phyloP scores from a whole-genome alignment of 257 asterid genomes.

The Linderniella brevidens region DNA sequence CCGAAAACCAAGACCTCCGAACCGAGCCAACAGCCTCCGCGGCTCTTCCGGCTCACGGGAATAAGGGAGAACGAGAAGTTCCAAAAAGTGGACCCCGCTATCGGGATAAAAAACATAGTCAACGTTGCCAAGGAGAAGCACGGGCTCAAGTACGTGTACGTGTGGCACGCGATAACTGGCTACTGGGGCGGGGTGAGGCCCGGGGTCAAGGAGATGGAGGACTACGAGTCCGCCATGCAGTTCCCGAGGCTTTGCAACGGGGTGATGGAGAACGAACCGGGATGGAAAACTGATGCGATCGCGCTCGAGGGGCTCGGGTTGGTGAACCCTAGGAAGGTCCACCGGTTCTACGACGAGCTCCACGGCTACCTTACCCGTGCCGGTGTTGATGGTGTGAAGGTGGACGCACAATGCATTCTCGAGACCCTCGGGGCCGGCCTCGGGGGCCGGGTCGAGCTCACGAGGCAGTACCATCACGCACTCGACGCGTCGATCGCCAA shows the following conservation, averaged over 20 bases:
- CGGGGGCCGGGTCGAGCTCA: slow-evolving; percentile 74
- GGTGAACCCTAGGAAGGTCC: slow-evolving; percentile 62
- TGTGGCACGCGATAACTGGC: slow-evolving; percentile 82
- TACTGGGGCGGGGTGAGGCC: slow-evolving; percentile 89
- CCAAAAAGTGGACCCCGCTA: slow-evolving; percentile 37
- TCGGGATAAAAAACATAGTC: slow-evolving; percentile 59
- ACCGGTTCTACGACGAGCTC: slow-evolving; percentile 52
- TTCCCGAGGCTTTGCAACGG: slow-evolving; percentile 48
- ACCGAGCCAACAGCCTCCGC: slow-evolving; percentile 9
- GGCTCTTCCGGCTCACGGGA: slow-evolving; percentile 48
- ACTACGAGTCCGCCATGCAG: slow-evolving; percentile 43
- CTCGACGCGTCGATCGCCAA: slow-evolving; percentile 72
- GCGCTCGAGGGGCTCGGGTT: slow-evolving; percentile 74
- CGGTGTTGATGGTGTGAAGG: slow-evolving; percentile 77
- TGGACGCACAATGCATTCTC: slow-evolving; percentile 73
- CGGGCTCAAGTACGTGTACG: slow-evolving; percentile 53
- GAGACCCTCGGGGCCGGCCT: slow-evolving; percentile 76
- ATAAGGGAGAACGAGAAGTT: slow-evolving; percentile 61
- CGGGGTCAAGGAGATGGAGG: slow-evolving; percentile 52
- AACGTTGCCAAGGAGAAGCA: slow-evolving; percentile 54
- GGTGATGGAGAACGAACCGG: slow-evolving; percentile 56
- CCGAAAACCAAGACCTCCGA: slow-evolving; percentile 3
- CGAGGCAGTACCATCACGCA: slow-evolving; percentile 69
- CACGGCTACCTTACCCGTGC: slow-evolving; percentile 70
- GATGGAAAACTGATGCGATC: slow-evolving; percentile 53